These are phyloP conservation scores for Cryptococcus maquisensis DNA, from an alignment of 1,284 basidiomycete genomes.

Conservation along the genomic window DNA sequence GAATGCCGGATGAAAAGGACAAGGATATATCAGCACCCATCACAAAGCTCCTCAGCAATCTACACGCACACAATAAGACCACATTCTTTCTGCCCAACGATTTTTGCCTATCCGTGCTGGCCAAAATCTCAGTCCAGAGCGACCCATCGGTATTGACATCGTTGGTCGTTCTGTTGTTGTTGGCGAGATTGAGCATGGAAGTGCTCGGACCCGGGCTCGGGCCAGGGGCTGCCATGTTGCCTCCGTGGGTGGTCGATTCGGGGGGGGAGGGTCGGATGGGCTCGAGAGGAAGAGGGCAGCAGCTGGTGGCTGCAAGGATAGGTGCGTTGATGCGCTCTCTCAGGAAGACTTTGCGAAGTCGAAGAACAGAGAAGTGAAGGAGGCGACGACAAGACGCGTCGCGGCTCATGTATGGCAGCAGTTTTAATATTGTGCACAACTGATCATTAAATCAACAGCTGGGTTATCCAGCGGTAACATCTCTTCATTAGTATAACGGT, in stretches of 20 bases:
- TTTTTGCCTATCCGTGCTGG: constrained; percentile 75
- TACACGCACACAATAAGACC: constrained; percentile 70
- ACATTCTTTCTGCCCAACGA: constrained; percentile 71
- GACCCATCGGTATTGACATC: not conserved
- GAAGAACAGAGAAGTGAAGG: not conserved
- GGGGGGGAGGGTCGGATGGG: not conserved
- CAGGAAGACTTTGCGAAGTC: not conserved
- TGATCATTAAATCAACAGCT: no score
- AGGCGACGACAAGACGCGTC: not conserved
- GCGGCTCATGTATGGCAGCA: not conserved
- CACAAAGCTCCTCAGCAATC: not conserved
- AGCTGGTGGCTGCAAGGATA: not conserved
- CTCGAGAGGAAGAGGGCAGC: not conserved
- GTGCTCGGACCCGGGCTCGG: constrained; percentile 1
- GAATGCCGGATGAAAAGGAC: not conserved
- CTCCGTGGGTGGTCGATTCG: not conserved
- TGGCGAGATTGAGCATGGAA: not conserved
- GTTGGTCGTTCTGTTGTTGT: not conserved
- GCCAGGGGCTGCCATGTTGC: not conserved
- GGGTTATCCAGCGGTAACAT: no score
- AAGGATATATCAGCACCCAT: not conserved
- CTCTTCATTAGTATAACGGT: constrained; percentile 2
- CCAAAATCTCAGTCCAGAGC: constrained; percentile 84
- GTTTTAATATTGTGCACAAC: no score
- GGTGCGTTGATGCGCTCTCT: no score